phyloP scores from a whole-genome alignment of 495 filamentous ascomycete species.

The Annulohypoxylon nitens region DNA sequence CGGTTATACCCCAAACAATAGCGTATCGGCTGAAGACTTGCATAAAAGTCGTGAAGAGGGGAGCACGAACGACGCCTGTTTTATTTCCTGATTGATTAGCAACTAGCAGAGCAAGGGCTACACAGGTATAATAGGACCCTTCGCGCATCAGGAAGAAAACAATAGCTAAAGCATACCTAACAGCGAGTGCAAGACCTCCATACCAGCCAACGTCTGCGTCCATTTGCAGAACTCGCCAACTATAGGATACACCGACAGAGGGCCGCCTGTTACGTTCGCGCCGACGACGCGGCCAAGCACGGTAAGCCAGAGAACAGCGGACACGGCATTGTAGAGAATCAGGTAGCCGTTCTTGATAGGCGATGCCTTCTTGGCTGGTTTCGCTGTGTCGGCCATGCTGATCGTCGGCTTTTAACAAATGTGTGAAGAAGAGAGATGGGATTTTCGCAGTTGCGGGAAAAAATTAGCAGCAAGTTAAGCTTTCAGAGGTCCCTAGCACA shows the following conservation, averaged over 20 bases:
- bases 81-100: not conserved
- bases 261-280: slow-evolving; percentile 48
- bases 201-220: slow-evolving; percentile 83
- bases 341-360: slow-evolving; percentile 73
- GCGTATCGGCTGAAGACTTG: slow-evolving; percentile 87
- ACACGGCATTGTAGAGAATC: slow-evolving; percentile 83
- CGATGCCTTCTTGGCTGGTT: slow-evolving; percentile 49
- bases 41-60: slow-evolving; percentile 85
- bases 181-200: slow-evolving; percentile 86
- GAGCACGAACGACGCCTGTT: slow-evolving; percentile 83
- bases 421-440: not conserved
- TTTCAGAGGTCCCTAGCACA: not conserved
- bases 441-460: slow-evolving; percentile 17
- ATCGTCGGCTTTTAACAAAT: slow-evolving; percentile 10
- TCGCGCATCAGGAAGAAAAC: not conserved
- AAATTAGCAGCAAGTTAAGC: not conserved
- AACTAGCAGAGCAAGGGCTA: not conserved
- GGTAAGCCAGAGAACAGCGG: slow-evolving; percentile 78
- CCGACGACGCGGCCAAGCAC: slow-evolving; percentile 71
- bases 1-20: slow-evolving; percentile 84
- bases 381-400: slow-evolving; percentile 45
- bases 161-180: slow-evolving; percentile 62
- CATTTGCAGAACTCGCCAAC: slow-evolving; percentile 75
- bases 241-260: slow-evolving; percentile 58
- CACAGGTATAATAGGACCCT: not conserved